Percentiles rank a stretch among this genome's conserved stretches.
Conservation (phyloP, 805 yeast species). For the Metschnikowia santaceciliae region DNA sequence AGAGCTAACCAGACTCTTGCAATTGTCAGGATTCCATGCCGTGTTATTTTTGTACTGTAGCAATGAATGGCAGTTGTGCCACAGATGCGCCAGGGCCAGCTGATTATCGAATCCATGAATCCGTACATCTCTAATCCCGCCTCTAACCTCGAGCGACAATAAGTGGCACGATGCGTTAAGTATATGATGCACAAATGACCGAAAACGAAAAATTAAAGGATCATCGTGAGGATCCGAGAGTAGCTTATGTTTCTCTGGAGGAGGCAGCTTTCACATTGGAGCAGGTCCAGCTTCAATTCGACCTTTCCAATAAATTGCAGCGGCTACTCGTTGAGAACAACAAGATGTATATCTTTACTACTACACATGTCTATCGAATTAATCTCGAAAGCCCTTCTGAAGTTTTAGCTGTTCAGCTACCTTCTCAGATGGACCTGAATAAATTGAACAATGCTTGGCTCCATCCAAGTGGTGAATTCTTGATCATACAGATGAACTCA, state of each 20-base stretch:
- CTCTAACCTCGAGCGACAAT: background rate
- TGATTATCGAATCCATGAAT: background rate
- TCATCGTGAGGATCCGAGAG: background rate
- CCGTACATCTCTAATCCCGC: background rate
- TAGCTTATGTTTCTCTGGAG: constrained; percentile 4
- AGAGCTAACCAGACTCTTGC: background rate
- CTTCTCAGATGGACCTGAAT: constrained; percentile 13
- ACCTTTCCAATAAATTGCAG: constrained; percentile 23
- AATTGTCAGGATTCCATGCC: too few species aligned
- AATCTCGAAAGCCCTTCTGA: constrained; percentile 35
- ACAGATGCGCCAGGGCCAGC: background rate
- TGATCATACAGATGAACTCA: constrained; percentile 27
- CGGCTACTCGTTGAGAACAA: constrained; percentile 30
- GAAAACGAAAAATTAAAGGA: background rate
- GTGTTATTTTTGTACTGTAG: background rate
- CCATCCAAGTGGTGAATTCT: constrained; percentile 35
- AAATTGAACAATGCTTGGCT: constrained; percentile 31
- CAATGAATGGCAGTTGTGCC: background rate
- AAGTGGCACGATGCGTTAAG: background rate
- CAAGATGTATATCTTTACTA: constrained; percentile 30
- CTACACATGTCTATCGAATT: constrained; percentile 24
- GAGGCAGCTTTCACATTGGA: constrained; percentile 30
- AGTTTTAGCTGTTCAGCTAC: constrained; percentile 23
- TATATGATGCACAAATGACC: background rate
- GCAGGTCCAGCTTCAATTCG: constrained; percentile 38